These are phyloP conservation scores for Selaginella moellendorffii DNA, from an alignment of 75 land plant species.

Conservation along the genomic window DNA sequence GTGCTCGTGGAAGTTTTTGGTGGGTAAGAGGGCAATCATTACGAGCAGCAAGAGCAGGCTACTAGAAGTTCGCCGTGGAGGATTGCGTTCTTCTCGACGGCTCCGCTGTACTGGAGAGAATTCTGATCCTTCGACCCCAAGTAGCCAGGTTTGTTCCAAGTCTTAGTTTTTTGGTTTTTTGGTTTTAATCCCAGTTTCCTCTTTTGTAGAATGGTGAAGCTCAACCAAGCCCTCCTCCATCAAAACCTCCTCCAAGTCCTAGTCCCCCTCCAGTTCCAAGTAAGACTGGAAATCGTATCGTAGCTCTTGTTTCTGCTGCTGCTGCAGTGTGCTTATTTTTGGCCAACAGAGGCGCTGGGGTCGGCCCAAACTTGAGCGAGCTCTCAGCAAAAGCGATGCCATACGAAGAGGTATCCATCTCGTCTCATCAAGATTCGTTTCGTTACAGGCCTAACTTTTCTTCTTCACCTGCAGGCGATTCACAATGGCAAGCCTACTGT, in stretches of 20 bases:
- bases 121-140: too few species aligned
- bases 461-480: constrained; percentile 75
- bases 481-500: constrained; percentile 87
- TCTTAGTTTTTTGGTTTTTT: too few species aligned
- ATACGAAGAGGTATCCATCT: constrained; percentile 65
- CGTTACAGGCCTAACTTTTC: too few species aligned
- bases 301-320: constrained; percentile 38
- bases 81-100: too few species aligned
- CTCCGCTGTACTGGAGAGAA: too few species aligned
- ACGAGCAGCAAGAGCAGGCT: too few species aligned
- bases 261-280: constrained; percentile 20
- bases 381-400: constrained; percentile 52
- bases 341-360: constrained; percentile 37
- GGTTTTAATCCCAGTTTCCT: too few species aligned
- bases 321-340: constrained; percentile 65
- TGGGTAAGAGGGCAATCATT: too few species aligned
- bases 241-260: neutral
- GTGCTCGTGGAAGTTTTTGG: too few species aligned
- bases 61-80: too few species aligned
- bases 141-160: too few species aligned
- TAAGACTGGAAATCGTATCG: constrained; percentile 34
- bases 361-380: constrained; percentile 42
- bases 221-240: neutral
- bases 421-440: neutral
- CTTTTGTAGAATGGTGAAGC: neutral